Conservation (phyloP, 2,329 filamentous ascomycete genomes). For the Curvularia verruculosa region DNA sequence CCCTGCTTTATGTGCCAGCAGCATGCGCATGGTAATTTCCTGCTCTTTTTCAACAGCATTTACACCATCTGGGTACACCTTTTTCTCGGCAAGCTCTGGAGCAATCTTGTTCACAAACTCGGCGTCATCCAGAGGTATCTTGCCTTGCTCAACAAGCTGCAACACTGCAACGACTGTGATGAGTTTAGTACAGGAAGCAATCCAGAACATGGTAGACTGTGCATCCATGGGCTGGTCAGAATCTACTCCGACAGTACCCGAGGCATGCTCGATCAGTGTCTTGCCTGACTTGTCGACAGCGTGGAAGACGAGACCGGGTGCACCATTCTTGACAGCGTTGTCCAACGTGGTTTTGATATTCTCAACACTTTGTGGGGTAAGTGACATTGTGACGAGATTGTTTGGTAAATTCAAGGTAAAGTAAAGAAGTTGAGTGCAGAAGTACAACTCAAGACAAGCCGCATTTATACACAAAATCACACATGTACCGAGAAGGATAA, state of each 20-base stretch:
- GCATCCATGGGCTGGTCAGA: conserved; percentile 61
- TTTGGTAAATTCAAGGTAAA: background rate
- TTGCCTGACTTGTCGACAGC: conserved; percentile 54
- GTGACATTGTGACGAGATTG: conserved; percentile 32
- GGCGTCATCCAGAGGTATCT: conserved; percentile 44
- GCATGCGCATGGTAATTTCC: conserved; percentile 58
- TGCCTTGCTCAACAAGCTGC: conserved; percentile 48
- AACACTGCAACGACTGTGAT: conserved; percentile 42
- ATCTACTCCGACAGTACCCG: conserved; percentile 50
- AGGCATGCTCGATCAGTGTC: conserved; percentile 50
- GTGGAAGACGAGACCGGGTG: conserved; percentile 54
- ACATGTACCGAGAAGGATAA: background rate
- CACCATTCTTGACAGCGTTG: conserved; percentile 38
- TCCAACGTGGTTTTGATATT: conserved; percentile 49
- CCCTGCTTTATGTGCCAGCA: conserved; percentile 58
- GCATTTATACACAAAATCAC: background rate
- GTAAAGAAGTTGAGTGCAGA: background rate
- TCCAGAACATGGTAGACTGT: conserved; percentile 64
- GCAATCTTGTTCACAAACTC: conserved; percentile 39
- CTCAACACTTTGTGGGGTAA: conserved; percentile 36
- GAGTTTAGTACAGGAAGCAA: conserved; percentile 59
- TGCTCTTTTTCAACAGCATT: conserved; percentile 48
- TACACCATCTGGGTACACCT: conserved; percentile 47
- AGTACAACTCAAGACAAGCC: background rate
- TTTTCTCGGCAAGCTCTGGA: conserved; percentile 51